phyloP scores from a whole-genome alignment of 2,329 filamentous ascomycete species.

The Alternaria longipes region DNA sequence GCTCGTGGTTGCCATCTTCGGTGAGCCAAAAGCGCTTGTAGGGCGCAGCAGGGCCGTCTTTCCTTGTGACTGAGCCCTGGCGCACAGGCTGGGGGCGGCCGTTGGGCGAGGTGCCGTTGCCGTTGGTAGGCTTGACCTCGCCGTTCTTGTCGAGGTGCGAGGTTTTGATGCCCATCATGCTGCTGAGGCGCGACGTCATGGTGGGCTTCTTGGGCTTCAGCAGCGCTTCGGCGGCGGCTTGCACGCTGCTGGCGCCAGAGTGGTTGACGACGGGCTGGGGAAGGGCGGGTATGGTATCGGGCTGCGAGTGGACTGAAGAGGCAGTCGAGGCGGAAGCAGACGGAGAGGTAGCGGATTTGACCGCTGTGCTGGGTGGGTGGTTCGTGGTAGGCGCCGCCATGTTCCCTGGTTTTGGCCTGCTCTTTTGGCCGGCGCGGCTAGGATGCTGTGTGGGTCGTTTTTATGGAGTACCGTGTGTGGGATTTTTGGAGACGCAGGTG shows the following conservation, averaged over 20 bases:
- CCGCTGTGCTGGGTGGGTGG: conserved; percentile 35
- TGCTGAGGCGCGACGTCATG: conserved; percentile 55
- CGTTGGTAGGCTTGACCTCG: conserved; percentile 42
- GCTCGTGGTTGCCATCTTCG: conserved; percentile 78
- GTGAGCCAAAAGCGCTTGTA: conserved; percentile 65
- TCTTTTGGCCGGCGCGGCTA: conserved; percentile 21
- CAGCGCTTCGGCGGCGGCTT: conserved; percentile 44
- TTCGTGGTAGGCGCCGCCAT: conserved; percentile 48
- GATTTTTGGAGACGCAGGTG: conserved; percentile 47
- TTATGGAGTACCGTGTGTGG: conserved; percentile 20
- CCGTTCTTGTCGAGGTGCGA: conserved; percentile 39
- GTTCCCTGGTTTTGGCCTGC: conserved; percentile 22
- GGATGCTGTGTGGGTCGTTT: conserved; percentile 18
- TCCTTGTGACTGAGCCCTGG: conserved; percentile 44
- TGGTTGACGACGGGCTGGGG: conserved; percentile 40
- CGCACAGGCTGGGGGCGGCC: conserved; percentile 42
- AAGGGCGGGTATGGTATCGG: conserved; percentile 41
- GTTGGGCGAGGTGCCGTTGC: conserved; percentile 38
- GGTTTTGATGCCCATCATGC: conserved; percentile 51
- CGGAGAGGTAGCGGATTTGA: conserved; percentile 44
- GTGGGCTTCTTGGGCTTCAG: conserved; percentile 53
- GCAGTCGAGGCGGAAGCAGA: conserved; percentile 47
- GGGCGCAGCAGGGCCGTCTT: conserved; percentile 33
- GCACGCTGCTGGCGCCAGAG: conserved; percentile 38
- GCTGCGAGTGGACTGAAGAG: conserved; percentile 51